Evolutionary conservation across 2,329 filamentous ascomycete species (phyloP).

Genomic region (Tolypocladium amazonense): DNA sequence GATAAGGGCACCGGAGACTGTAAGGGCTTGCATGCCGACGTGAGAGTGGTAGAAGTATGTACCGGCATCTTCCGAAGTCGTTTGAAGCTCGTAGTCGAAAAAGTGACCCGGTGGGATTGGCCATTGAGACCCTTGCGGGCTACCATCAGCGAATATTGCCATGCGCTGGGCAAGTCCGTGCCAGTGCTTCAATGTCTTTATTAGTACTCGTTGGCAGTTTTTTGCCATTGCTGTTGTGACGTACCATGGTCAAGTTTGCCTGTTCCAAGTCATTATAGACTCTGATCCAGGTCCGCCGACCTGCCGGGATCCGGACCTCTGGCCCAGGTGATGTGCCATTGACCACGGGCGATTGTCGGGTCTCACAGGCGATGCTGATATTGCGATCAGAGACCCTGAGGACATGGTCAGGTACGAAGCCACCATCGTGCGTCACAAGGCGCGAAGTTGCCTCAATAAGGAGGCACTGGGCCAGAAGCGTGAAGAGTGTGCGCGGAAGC

Average conservation of each 20-base stretch:
- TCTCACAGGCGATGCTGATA: background rate
- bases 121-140: conserved; percentile 51
- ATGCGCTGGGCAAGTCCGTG: conserved; percentile 50
- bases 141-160: conserved; percentile 52
- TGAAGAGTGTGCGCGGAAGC: background rate
- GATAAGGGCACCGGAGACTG: conserved; percentile 46
- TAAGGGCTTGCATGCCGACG: conserved; percentile 49
- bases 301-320: conserved; percentile 30
- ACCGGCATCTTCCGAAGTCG: conserved; percentile 41
- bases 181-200: conserved; percentile 42
- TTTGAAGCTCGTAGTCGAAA: conserved; percentile 56
- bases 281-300: conserved; percentile 39
- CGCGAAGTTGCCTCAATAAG: background rate
- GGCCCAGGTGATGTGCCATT: conserved; percentile 46
- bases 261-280: conserved; percentile 46
- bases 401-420: background rate
- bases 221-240: conserved; percentile 2
- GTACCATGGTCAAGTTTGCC: conserved; percentile 44
- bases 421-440: background rate
- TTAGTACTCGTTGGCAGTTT: background rate
- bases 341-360: conserved; percentile 21
- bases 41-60: conserved; percentile 62
- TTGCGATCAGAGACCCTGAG: background rate
- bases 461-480: background rate
- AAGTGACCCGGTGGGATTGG: conserved; percentile 50